These are phyloP conservation scores for Neltuma alba DNA, from an alignment of 306 rosid genomes.

Conservation along the genomic window DNA sequence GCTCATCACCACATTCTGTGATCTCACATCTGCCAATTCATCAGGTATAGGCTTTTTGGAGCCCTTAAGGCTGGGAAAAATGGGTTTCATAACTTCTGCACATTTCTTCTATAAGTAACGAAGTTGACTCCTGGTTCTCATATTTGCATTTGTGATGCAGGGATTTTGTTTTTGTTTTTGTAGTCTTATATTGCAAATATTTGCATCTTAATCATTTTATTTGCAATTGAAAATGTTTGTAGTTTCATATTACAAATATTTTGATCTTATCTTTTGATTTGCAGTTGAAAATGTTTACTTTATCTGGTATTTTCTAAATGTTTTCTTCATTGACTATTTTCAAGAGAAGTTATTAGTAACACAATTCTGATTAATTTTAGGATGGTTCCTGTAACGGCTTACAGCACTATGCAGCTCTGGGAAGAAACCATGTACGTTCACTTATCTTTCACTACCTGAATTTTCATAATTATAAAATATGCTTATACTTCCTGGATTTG, in stretches of 20 bases:
- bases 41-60: conserved; percentile 56
- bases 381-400: conserved; percentile 96
- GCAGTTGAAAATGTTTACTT: background rate
- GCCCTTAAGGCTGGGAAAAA: background rate
- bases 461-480: conserved; percentile 6
- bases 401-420: conserved; percentile 92
- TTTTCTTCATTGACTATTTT: background rate
- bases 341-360: conserved; percentile 24
- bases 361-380: conserved; percentile 42
- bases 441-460: conserved; percentile 24
- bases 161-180: background rate
- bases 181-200: background rate
- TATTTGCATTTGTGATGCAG: background rate
- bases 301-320: background rate
- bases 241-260: background rate
- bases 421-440: conserved; percentile 72
- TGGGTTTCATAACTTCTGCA: conserved; percentile 19
- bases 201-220: background rate
- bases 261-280: conserved; percentile 7
- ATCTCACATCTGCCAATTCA: conserved; percentile 83
- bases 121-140: conserved; percentile 9
- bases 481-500: conserved; percentile 12
- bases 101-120: background rate
- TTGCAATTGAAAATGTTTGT: background rate
- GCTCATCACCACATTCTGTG: conserved; percentile 72